Percentiles rank a stretch among this genome's conserved stretches.
Evolutionary conservation across 441 rosid genomes (phyloP).

Genomic region (Gossypium lobatum): DNA sequence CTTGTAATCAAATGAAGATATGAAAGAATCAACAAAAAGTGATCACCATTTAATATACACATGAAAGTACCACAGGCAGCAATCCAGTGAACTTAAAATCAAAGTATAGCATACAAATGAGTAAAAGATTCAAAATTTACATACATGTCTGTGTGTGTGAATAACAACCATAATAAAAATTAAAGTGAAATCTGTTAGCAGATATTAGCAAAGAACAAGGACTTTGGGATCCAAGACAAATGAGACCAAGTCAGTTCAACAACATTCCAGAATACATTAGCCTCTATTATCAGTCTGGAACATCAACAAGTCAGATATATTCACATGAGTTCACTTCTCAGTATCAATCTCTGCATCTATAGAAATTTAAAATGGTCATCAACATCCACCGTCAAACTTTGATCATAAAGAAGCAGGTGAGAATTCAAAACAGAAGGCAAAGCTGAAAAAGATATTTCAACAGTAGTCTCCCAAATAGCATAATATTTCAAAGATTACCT

Average conservation of each 20-base stretch:
- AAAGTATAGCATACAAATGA: not conserved
- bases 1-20: not conserved
- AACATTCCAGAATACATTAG: not conserved
- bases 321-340: not conserved
- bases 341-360: not conserved
- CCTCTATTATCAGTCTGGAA: not conserved
- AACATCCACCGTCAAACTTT: not conserved
- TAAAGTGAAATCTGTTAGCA: not conserved
- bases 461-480: conserved; percentile 6
- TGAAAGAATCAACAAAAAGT: not conserved
- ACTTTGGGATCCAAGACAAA: not conserved
- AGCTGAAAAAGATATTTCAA: not conserved
- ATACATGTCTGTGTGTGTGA: not conserved
- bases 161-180: not conserved
- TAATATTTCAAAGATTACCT: conserved; percentile 41
- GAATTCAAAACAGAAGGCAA: not conserved
- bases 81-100: not conserved
- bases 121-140: not conserved
- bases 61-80: not conserved
- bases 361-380: not conserved
- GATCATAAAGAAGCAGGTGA: not conserved
- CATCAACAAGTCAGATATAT: not conserved
- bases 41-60: not conserved
- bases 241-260: not conserved
- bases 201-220: not conserved